Base-by-base conservation (phyloP, 805 yeast species). In the Spathaspora gorwiae region DNA sequence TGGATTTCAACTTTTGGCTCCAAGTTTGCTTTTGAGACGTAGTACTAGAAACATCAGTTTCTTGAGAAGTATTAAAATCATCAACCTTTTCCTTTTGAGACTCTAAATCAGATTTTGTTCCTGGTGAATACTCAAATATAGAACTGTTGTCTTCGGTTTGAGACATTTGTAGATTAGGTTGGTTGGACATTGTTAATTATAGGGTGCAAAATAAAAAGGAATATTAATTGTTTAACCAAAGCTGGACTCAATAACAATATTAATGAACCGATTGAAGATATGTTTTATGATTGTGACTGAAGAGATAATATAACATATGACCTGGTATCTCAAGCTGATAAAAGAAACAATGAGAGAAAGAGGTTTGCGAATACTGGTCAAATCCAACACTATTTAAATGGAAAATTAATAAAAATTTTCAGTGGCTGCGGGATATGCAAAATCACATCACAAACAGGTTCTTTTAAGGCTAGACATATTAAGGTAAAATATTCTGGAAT, bases 201-300 rank as follows among this genome's bases (percentile, higher is more conserved):
- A 32, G 24, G 24, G 5, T n/a, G 35, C 35, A 32, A 32, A 32
- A 32, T 12, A 13, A n/a, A 32, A 32, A 32, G 35, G 5, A 32
- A 32, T n/a, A 32, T n/a, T 32, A 13, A 13, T 12, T 32, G 35
- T 3, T 19, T 19, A 19, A 19, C 24, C 35, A 5, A 10, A 10
- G 37, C 6, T 14, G 19, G 37, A 12, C 13, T 32, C 5, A 32
- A 19, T 3, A 35, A 3, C 26, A 14, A 14, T 33, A n/a, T 40
- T 35, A 44, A 35, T 40, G 40, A 26, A 48, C 47, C 24, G 51
- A 40, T 42, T 43, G 46, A 27, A 48, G 46, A 26, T 48, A 48
- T 15, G 47, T 32, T 39, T 45, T 48, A 19, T 38, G 27, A 35
- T 38, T 44, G 27, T 44, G 39, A 19, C 24, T 43, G 14, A 42